Percentiles rank a stretch among this genome's conserved stretches.
phyloP scores from a whole-genome alignment of 176 grass and related monocot genomes.

The Musa itinerans region DNA sequence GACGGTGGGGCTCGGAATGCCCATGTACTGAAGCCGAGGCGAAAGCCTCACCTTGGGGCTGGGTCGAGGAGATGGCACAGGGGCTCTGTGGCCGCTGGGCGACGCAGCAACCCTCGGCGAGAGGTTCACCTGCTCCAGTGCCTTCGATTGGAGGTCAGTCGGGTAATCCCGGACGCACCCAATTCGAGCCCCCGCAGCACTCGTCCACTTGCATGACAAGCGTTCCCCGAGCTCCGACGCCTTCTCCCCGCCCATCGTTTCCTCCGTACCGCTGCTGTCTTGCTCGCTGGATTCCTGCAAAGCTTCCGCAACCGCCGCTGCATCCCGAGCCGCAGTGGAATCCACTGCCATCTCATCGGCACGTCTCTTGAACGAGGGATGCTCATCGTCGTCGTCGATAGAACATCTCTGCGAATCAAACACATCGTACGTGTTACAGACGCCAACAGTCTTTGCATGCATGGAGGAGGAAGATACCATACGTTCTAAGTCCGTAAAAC shows the following conservation, averaged over 20 bases:
- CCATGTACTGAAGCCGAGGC: slow-evolving; percentile 53
- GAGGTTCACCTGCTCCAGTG: slow-evolving; percentile 83
- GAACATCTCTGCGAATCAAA: slow-evolving; percentile 42
- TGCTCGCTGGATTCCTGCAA: no score
- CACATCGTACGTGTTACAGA: background rate
- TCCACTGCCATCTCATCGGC: no score
- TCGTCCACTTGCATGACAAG: slow-evolving; percentile 54
- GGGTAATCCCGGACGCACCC: slow-evolving; percentile 82
- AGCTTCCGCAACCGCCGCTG: no score
- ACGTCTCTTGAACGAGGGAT: slow-evolving; percentile 3
- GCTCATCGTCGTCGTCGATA: slow-evolving; percentile 53
- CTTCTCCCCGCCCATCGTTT: background rate
- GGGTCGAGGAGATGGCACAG: slow-evolving; percentile 68
- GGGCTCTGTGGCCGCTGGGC: slow-evolving; percentile 48
- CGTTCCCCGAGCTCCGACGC: slow-evolving; percentile 24
- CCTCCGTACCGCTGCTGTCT: no score
- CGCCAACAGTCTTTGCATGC: no score
- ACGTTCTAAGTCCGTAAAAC: no score
- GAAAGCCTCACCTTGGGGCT: slow-evolving; percentile 62
- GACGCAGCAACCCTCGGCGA: slow-evolving; percentile 41
- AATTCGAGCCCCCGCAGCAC: slow-evolving; percentile 58
- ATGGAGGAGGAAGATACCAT: no score
- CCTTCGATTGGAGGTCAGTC: slow-evolving; percentile 58
- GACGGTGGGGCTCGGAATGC: slow-evolving; percentile 36
- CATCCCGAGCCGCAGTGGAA: no score